Percentiles rank a stretch among this genome's conserved stretches.
Conservation (phyloP, 2,329 filamentous ascomycete genomes). For the Aspergillus novofumigatus region DNA sequence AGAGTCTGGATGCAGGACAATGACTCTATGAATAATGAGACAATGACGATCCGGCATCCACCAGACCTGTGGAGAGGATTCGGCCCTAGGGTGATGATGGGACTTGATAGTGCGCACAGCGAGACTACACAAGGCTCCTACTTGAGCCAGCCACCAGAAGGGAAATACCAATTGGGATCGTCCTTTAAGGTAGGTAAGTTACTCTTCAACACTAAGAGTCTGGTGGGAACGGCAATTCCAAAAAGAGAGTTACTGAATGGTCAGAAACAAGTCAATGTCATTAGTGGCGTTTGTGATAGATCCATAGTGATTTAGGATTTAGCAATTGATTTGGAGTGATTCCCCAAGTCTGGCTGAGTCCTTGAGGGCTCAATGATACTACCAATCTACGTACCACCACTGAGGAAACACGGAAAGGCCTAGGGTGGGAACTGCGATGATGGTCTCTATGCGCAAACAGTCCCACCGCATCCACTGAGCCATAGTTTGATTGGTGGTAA, state of each 20-base stretch:
- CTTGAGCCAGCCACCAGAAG: not conserved
- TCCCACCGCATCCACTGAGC: not conserved
- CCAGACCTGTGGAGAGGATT: not conserved
- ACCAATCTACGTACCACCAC: not conserved
- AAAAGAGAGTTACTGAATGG: not conserved
- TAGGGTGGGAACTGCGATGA: not conserved
- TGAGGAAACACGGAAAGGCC: too few relatives aligned
- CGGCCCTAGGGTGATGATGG: too few relatives aligned
- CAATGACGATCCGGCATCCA: not conserved
- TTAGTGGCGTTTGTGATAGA: not conserved
- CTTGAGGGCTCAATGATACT: not conserved
- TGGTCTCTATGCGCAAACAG: not conserved
- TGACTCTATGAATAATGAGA: not conserved
- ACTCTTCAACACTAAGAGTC: not conserved
- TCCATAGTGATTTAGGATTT: not conserved
- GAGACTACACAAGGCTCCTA: too few relatives aligned
- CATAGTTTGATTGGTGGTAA: constrained; percentile 6
- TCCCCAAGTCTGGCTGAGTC: not conserved
- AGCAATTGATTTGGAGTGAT: not conserved
- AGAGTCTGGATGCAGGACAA: not conserved
- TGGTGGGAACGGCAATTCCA: not conserved
- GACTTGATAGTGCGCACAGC: too few relatives aligned
- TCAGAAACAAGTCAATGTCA: not conserved
- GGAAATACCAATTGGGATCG: not conserved
- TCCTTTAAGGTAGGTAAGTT: too few relatives aligned